phyloP scores from a whole-genome alignment of 2,329 filamentous ascomycete genomes.

The Fusarium falciforme region DNA sequence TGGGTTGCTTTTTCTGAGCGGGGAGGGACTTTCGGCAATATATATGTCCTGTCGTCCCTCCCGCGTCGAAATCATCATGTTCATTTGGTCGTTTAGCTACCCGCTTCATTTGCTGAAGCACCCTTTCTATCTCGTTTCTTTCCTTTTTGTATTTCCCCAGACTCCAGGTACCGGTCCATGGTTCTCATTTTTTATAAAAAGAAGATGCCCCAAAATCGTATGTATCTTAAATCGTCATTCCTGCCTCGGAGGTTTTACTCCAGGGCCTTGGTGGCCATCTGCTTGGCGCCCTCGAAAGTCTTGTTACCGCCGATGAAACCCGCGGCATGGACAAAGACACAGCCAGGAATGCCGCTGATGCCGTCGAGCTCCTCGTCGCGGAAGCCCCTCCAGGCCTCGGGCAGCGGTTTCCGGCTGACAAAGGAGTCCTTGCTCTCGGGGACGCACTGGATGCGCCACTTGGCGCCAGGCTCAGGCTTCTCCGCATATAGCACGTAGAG shows the following conservation, averaged over 20 bases:
- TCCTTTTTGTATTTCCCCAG: slow-evolving; percentile 10
- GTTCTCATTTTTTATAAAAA: neutral
- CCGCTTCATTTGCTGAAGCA: slow-evolving; percentile 30
- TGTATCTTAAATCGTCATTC: neutral
- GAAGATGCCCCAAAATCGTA: slow-evolving; percentile 4
- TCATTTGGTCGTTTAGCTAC: slow-evolving; percentile 39
- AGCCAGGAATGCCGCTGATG: slow-evolving; percentile 75
- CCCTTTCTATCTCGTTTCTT: slow-evolving; percentile 25
- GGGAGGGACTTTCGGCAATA: slow-evolving; percentile 10
- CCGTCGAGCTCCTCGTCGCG: slow-evolving; percentile 86
- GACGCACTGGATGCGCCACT: slow-evolving; percentile 96
- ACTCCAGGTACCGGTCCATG: slow-evolving; percentile 9
- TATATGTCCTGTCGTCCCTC: slow-evolving; percentile 17
- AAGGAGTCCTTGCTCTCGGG: slow-evolving; percentile 87
- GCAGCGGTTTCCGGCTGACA: slow-evolving; percentile 89
- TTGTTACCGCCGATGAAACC: slow-evolving; percentile 98
- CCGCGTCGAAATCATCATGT: slow-evolving; percentile 34
- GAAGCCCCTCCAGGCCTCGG: slow-evolving; percentile 91
- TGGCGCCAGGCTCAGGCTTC: slow-evolving; percentile 76
- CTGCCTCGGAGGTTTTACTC: slow-evolving; percentile 56
- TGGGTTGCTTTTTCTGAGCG: slow-evolving; percentile 4
- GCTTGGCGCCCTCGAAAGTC: slow-evolving; percentile 86
- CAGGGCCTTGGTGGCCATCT: slow-evolving; percentile 85
- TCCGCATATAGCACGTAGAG: slow-evolving; percentile 95
- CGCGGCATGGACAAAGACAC: slow-evolving; percentile 92